Percentiles rank a stretch among this genome's conserved stretches.
Evolutionary conservation across 768 basidiomycete genomes (phyloP).

Genomic region (Rickenella mellea): DNA sequence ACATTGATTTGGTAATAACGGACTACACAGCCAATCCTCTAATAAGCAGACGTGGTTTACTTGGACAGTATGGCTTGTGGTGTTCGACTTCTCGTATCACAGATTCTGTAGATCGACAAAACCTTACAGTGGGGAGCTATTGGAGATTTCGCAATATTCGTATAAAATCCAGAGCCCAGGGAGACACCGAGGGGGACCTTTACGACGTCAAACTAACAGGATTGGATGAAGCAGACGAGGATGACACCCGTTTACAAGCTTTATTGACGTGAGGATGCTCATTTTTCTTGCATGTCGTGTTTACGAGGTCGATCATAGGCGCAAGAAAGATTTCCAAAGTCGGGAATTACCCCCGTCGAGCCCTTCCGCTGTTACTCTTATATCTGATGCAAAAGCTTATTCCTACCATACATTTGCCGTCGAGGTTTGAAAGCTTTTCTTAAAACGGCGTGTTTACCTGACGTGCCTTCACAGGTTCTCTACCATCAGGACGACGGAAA

Average conservation of each 20-base stretch:
- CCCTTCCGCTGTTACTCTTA: slow-evolving; percentile 52
- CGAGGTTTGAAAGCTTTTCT: background rate
- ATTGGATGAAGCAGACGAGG: slow-evolving; percentile 27
- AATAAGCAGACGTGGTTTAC: background rate
- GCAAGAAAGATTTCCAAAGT: slow-evolving; percentile 36
- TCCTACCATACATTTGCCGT: background rate
- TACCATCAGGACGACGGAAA: slow-evolving; percentile 23
- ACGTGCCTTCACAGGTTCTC: slow-evolving; percentile 31
- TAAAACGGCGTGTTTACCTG: background rate
- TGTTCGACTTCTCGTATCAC: background rate
- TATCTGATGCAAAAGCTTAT: background rate
- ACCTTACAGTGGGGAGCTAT: slow-evolving; percentile 39
- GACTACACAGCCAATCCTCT: background rate
- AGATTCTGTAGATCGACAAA: slow-evolving; percentile 17
- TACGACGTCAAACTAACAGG: slow-evolving; percentile 34
- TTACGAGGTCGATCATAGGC: slow-evolving; percentile 25
- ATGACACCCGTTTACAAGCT: slow-evolving; percentile 29
- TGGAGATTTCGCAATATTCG: slow-evolving; percentile 47
- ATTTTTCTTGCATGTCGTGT: background rate
- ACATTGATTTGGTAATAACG: background rate
- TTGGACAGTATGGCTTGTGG: background rate
- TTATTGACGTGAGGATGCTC: slow-evolving; percentile 39
- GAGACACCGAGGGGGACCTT: slow-evolving; percentile 46
- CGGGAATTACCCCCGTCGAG: slow-evolving; percentile 15
- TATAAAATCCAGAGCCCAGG: slow-evolving; percentile 26